Evolutionary conservation across 2,329 filamentous ascomycete genomes (phyloP).

Genomic region (Fusarium guadeloupense): DNA sequence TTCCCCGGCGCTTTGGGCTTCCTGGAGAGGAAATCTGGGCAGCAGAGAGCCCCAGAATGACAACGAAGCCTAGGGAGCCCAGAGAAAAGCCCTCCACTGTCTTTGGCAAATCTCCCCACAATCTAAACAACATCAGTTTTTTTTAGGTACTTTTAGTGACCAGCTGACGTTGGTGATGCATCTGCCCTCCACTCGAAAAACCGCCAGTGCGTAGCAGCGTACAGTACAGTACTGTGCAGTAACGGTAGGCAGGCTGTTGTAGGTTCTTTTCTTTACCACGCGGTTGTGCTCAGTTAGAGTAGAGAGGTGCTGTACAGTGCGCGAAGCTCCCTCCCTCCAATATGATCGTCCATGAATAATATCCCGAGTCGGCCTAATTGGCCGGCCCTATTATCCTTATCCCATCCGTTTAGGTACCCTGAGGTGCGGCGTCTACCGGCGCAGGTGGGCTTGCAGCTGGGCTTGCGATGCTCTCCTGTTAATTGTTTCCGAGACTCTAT

Average conservation of each 20-base stretch:
- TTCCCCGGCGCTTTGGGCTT: slow-evolving; percentile 24
- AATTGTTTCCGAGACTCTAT: slow-evolving; percentile 7
- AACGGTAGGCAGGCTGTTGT: too few species aligned
- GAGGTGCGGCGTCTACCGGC: slow-evolving; percentile 20
- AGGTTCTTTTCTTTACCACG: slow-evolving; percentile 12
- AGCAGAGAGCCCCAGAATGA: slow-evolving; percentile 21
- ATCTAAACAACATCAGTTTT: slow-evolving; percentile 28
- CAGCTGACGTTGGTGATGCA: slow-evolving; percentile 35
- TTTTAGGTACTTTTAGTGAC: slow-evolving; percentile 11
- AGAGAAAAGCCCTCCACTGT: slow-evolving; percentile 28
- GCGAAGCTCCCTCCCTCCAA: slow-evolving; percentile 2
- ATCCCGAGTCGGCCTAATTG: slow-evolving; percentile 42
- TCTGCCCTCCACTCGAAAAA: slow-evolving; percentile 24
- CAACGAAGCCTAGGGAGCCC: slow-evolving; percentile 14
- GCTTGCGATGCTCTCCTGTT: slow-evolving; percentile 17
- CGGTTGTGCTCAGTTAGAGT: neutral
- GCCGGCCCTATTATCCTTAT: slow-evolving; percentile 39
- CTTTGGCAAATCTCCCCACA: slow-evolving; percentile 35
- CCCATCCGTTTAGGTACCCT: slow-evolving; percentile 5
- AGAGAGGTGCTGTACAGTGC: slow-evolving; percentile 40
- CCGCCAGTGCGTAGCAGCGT: slow-evolving; percentile 3
- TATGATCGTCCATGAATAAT: slow-evolving; percentile 16
- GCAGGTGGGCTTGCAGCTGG: slow-evolving; percentile 22
- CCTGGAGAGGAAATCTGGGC: slow-evolving; percentile 33
- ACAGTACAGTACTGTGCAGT: neutral